phyloP scores from a whole-genome alignment of 1,284 basidiomycete species.

The Ceratobasidium theobromae region DNA sequence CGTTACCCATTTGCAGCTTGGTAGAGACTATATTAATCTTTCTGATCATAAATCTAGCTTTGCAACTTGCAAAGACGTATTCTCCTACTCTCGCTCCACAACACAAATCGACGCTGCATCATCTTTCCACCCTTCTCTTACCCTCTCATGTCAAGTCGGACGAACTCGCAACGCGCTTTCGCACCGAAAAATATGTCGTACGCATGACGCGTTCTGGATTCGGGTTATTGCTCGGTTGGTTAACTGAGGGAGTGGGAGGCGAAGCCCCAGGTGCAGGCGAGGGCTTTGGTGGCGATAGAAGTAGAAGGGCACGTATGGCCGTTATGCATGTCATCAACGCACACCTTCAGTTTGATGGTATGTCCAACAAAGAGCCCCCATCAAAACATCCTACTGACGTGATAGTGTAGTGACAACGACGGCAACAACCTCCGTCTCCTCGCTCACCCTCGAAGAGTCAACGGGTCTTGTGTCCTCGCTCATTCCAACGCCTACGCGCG shows the following conservation, averaged over 20 bases:
- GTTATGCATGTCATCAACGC: slow-evolving; percentile 95
- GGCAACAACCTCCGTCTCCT: slow-evolving; percentile 62
- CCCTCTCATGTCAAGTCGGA: slow-evolving; percentile 86
- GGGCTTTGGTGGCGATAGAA: slow-evolving; percentile 72
- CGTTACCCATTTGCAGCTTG: too few relatives aligned
- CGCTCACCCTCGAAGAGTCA: slow-evolving; percentile 74
- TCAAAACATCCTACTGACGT: slow-evolving; percentile 39
- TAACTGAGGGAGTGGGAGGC: slow-evolving; percentile 88
- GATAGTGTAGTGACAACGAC: slow-evolving; percentile 63
- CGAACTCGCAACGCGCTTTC: slow-evolving; percentile 80
- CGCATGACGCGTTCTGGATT: slow-evolving; percentile 92
- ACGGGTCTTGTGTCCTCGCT: slow-evolving; percentile 78
- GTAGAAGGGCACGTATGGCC: slow-evolving; percentile 75
- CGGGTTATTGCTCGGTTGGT: slow-evolving; percentile 90
- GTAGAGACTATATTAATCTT: too few relatives aligned
- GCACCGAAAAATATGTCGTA: slow-evolving; percentile 88
- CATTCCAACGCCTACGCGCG: slow-evolving; percentile 59
- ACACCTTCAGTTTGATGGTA: slow-evolving; percentile 88
- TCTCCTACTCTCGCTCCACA: slow-evolving; percentile 67
- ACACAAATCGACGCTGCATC: slow-evolving; percentile 74
- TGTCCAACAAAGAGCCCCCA: slow-evolving; percentile 37
- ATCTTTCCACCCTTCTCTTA: slow-evolving; percentile 79
- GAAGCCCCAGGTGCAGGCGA: slow-evolving; percentile 80
- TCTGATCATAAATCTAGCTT: slow-evolving; percentile 55
- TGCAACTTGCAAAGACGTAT: slow-evolving; percentile 74